Base-by-base conservation (phyloP, 495 filamentous ascomycete genomes). In the Penicillium macrosclerotiorum region DNA sequence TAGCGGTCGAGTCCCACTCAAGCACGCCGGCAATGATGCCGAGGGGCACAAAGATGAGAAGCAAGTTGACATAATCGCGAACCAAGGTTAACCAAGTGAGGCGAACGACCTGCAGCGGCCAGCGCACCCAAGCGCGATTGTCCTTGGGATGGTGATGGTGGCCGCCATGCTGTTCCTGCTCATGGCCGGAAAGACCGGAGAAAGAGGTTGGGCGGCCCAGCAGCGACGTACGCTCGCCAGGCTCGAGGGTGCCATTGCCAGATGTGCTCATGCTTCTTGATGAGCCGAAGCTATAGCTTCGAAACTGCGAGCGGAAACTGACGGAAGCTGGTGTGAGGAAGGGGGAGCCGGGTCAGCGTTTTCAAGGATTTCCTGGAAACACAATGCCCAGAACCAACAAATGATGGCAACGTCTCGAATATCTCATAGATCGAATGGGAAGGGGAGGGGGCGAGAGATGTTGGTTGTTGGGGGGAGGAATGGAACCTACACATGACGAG, bases 31-130 rank as follows among this genome's bases (percentile, higher is more conserved):
- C 79, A 41, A 91, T 57, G 47, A 98, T 92, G 27, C 92, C 93
- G 42, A 94, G 58, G 5, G 93, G 93, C 7, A 97, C 93, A 59
- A 94, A 93, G 42, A 96, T 64, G 43, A 98, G 77, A 4, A 98
- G 74, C 20, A 93, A 50, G 62, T 96, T 97, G 62, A 93, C 84
- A 64, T 88, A 90, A 59, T 88, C 83, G 47, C 80, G 81, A 18
- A 63, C 55, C n/a, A 85, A 62, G 12, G 72, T 79, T 44, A 61
- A 37, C 76, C 76, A 81, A 3, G 76, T 77, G 40, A 76, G 60
- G 49, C 67, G 69, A 25, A 67, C 59, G 13, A 73, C 64, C 8
- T 70, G 69, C 43, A 74, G 69, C 12, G 85, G 83, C 66, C 74
- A 82, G 40, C 71, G 68, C 34, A 83, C 71, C 65, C 80, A 81